A percentile compares a stretch with the other conserved stretches of the same genome.
These are phyloP conservation scores for Chlorella sp. DNA, from an alignment of 139 green algal species.

Conservation along the genomic window DNA sequence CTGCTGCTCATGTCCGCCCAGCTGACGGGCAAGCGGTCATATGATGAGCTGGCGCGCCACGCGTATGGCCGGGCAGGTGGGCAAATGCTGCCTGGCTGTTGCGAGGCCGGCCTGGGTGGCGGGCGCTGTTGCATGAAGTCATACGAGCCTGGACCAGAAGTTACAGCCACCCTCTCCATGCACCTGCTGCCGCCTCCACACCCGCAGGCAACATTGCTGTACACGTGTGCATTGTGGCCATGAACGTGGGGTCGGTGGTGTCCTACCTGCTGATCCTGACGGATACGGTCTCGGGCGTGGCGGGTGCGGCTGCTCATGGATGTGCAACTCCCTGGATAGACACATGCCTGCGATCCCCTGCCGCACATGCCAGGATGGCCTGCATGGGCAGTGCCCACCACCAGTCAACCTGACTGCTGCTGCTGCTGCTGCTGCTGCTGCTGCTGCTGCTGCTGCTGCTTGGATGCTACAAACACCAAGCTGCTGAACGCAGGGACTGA, in stretches of 20 bases:
- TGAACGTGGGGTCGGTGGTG: constrained; percentile 64
- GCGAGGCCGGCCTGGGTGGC: too few relatives aligned
- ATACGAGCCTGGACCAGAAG: too few relatives aligned
- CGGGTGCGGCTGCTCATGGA: constrained; percentile 23
- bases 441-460: too few relatives aligned
- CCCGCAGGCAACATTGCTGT: constrained; percentile 19
- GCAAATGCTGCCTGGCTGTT: too few relatives aligned
- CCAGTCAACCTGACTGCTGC: background rate
- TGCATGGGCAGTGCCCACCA: background rate
- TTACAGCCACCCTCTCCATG: too few relatives aligned
- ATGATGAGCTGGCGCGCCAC: constrained; percentile 69
- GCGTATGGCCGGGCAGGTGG: constrained; percentile 38
- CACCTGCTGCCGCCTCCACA: too few relatives aligned
- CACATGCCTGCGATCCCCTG: too few relatives aligned
- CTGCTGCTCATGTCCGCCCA: constrained; percentile 79
- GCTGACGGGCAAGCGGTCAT: constrained; percentile 62
- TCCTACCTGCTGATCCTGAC: constrained; percentile 88
- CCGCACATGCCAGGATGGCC: too few relatives aligned
- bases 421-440: background rate
- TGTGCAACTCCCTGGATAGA: too few relatives aligned
- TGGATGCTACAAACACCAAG: too few relatives aligned
- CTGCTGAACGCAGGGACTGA: too few relatives aligned
- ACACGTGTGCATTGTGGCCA: constrained; percentile 42
- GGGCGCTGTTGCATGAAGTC: too few relatives aligned
- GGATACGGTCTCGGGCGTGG: constrained; percentile 77